These are phyloP conservation scores for Musa troglodytarum DNA, from an alignment of 176 grass and related monocot species.

Conservation along the genomic window DNA sequence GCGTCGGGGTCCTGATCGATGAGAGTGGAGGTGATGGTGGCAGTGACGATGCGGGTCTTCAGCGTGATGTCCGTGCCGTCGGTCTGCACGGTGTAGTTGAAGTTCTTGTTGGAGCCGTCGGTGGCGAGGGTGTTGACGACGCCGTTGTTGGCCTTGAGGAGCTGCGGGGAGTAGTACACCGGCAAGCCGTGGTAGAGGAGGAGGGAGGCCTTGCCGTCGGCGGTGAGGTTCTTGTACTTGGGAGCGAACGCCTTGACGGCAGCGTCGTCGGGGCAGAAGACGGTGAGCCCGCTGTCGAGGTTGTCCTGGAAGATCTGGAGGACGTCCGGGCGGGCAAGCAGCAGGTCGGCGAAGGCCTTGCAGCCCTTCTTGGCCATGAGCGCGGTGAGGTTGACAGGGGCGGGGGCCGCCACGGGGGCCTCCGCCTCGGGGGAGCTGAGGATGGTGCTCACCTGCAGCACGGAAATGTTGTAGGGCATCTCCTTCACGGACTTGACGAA, in stretches of 20 bases:
- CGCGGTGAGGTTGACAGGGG: constrained; percentile 17
- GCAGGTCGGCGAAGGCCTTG: constrained; percentile 12
- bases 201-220: constrained; percentile 9
- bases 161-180: constrained; percentile 10
- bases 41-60: not conserved
- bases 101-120: constrained; percentile 1
- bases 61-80: constrained; percentile 3
- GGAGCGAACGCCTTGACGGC: constrained; percentile 12
- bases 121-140: constrained; percentile 14
- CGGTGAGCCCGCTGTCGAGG: constrained; percentile 10
- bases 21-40: constrained; percentile 9
- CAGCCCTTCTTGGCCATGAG: constrained; percentile 14
- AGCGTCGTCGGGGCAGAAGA: constrained; percentile 13
- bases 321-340: not conserved
- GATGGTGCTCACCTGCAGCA: constrained; percentile 41
- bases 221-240: constrained; percentile 20
- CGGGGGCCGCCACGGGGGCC: constrained; percentile 2
- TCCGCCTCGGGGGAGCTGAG: constrained; percentile 30
- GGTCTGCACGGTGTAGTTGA: not conserved
- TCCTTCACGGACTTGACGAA: constrained; percentile 63
- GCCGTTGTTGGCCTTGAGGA: constrained; percentile 11
- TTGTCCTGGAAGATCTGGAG: constrained; percentile 8
- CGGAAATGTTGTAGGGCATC: constrained; percentile 47
- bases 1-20: constrained; percentile 9
- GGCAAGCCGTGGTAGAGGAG: constrained; percentile 14